These are phyloP conservation scores for Aquilaria agallochum DNA, from an alignment of 441 rosid genomes.

Conservation along the genomic window DNA sequence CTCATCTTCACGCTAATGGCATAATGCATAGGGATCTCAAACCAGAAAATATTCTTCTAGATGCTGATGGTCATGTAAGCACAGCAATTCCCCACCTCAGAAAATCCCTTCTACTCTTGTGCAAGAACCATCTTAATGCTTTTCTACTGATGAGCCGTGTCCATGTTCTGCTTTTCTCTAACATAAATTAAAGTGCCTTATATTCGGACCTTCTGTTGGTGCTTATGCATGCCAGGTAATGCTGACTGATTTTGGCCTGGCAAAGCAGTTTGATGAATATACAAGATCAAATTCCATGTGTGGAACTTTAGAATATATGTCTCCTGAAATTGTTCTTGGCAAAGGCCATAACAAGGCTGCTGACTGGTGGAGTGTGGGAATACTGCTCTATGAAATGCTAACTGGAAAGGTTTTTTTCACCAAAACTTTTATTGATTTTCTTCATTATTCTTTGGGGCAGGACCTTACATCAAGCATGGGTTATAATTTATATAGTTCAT, in stretches of 20 bases:
- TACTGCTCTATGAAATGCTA: conserved; percentile 83
- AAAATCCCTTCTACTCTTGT: conserved; percentile 2
- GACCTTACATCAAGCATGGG: too few relatives aligned
- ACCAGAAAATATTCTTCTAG: conserved; percentile 81
- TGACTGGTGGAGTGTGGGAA: conserved; percentile 96
- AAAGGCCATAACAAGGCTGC: conserved; percentile 89
- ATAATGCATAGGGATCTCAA: conserved; percentile 92
- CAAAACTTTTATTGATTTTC: too few relatives aligned
- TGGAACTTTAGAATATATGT: conserved; percentile 88
- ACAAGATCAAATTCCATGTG: conserved; percentile 85
- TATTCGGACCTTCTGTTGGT: conserved; percentile 1
- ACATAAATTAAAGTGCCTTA: not conserved
- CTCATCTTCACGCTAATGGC: conserved; percentile 81
- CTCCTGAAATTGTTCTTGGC: conserved; percentile 83
- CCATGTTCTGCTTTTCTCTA: conserved; percentile 6
- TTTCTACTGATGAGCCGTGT: not conserved
- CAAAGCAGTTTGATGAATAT: conserved; percentile 74
- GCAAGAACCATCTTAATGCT: conserved; percentile 6
- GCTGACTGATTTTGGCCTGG: conserved; percentile 90
- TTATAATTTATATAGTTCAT: too few relatives aligned
- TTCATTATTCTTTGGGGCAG: too few relatives aligned
- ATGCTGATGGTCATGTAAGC: conserved; percentile 70
- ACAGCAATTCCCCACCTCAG: not conserved
- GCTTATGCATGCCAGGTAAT: conserved; percentile 32
- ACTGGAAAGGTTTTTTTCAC: conserved; percentile 60